Evolutionary conservation across 2,329 filamentous ascomycete species (phyloP).

Genomic region (Bimuria novae-zelandiae): DNA sequence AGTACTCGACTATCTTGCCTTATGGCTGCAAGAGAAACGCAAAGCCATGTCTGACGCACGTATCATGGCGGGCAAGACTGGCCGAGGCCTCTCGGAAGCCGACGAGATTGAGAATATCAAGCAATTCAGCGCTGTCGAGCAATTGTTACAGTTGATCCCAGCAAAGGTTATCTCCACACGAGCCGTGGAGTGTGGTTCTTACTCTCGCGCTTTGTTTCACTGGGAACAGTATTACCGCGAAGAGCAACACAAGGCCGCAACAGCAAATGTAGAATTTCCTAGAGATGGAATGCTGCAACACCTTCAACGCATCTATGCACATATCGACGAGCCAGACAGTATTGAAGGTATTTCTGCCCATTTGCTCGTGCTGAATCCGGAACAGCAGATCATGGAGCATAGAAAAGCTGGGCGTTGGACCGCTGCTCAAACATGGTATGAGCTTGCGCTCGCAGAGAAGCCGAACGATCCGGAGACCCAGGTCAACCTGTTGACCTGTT

Average conservation of each 20-base stretch:
- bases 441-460: conserved; percentile 80
- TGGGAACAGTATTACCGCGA: conserved; percentile 87
- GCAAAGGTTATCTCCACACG: conserved; percentile 76
- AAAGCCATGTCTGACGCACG: conserved; percentile 49
- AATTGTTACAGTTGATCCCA: conserved; percentile 70
- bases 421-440: conserved; percentile 96
- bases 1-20: conserved; percentile 86
- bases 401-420: conserved; percentile 92
- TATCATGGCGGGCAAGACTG: conserved; percentile 50
- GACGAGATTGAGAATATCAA: conserved; percentile 58
- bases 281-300: conserved; percentile 71
- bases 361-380: conserved; percentile 82
- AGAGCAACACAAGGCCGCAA: conserved; percentile 49
- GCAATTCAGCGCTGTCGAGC: conserved; percentile 69
- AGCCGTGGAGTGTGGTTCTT: conserved; percentile 92
- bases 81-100: conserved; percentile 51
- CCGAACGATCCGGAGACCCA: conserved; percentile 79
- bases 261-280: conserved; percentile 57
- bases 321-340: conserved; percentile 97
- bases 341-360: conserved; percentile 92
- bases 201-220: conserved; percentile 88
- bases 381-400: conserved; percentile 92
- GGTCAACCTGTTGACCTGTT: conserved; percentile 80
- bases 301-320: conserved; percentile 90
- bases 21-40: conserved; percentile 84